Percentiles rank a stretch among this genome's conserved stretches.
phyloP scores from a whole-genome alignment of 1,139 yeast genomes.

The Magnusiomyces paraingens region DNA sequence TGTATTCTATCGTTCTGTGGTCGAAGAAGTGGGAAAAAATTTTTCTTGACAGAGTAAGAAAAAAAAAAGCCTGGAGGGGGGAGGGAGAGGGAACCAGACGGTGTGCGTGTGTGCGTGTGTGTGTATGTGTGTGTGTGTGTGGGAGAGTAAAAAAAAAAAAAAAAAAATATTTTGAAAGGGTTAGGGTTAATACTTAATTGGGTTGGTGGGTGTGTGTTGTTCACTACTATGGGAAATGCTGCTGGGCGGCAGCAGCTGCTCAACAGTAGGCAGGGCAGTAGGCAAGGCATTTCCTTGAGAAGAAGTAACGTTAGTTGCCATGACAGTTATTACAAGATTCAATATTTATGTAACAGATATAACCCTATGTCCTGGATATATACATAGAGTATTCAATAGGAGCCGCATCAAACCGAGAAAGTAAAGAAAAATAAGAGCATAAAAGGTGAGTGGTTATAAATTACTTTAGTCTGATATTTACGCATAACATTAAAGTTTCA shows the following conservation, averaged over 20 bases:
- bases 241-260: no score
- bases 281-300: no score
- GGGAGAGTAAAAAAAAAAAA: no score
- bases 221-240: no score
- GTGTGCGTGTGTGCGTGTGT: not conserved
- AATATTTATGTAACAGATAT: not conserved
- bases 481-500: not conserved
- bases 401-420: not conserved
- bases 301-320: not conserved
- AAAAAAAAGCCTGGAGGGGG: slow-evolving; percentile 4
- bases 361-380: no score
- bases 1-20: slow-evolving; percentile 11
- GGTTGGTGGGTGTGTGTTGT: not conserved
- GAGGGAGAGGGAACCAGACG: not conserved
- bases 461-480: not conserved
- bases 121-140: not conserved
- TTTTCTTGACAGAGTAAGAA: no score
- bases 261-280: no score
- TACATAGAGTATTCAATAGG: no score
- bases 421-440: no score
- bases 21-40: slow-evolving; percentile 4
- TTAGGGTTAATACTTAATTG: not conserved
- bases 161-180: not conserved
- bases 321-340: not conserved
- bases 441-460: no score